A percentile compares a stretch with the other conserved stretches of the same genome.
Conservation (phyloP, 768 basidiomycete genomes). For the Tremella fuciformis region DNA sequence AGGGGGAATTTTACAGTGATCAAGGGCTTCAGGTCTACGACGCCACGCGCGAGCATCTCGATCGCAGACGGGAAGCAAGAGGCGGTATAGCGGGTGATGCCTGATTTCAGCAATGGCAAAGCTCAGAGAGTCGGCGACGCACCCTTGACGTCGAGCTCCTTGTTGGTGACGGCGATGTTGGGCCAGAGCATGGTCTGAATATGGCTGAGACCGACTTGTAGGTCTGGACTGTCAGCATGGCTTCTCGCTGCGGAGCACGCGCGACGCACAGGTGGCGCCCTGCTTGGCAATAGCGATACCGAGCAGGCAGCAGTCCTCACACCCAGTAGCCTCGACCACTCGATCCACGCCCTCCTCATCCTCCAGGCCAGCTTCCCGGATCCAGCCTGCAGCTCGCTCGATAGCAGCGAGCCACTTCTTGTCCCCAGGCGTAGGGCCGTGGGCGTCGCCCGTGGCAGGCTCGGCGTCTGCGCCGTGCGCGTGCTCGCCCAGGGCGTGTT, state of each 20-base stretch:
- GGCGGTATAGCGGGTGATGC: slow-evolving; percentile 44
- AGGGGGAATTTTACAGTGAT: slow-evolving; percentile 38
- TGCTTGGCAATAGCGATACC: slow-evolving; percentile 46
- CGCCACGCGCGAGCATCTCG: slow-evolving; percentile 36
- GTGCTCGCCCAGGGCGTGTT: slow-evolving; percentile 18
- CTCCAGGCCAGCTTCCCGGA: slow-evolving; percentile 30
- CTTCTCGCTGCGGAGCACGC: neutral
- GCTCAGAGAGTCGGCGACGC: slow-evolving; percentile 2
- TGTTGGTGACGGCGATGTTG: slow-evolving; percentile 45
- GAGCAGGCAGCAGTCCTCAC: slow-evolving; percentile 37
- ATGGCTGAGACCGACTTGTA: slow-evolving; percentile 42
- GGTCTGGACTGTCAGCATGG: slow-evolving; percentile 18
- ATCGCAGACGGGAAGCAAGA: slow-evolving; percentile 43
- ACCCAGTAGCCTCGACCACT: slow-evolving; percentile 42
- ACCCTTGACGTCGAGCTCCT: slow-evolving; percentile 45
- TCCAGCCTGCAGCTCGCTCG: slow-evolving; percentile 22
- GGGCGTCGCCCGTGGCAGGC: slow-evolving; percentile 18
- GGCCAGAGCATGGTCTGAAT: slow-evolving; percentile 41
- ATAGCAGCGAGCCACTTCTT: slow-evolving; percentile 41
- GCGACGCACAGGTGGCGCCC: slow-evolving; percentile 39
- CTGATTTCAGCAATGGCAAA: slow-evolving; percentile 10
- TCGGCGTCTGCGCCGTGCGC: slow-evolving; percentile 34
- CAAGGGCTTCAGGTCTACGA: slow-evolving; percentile 42
- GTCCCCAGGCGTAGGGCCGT: slow-evolving; percentile 30
- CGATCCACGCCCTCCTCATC: slow-evolving; percentile 46